Conservation (phyloP, 495 filamentous ascomycete species). For the Annulohypoxylon nitens region DNA sequence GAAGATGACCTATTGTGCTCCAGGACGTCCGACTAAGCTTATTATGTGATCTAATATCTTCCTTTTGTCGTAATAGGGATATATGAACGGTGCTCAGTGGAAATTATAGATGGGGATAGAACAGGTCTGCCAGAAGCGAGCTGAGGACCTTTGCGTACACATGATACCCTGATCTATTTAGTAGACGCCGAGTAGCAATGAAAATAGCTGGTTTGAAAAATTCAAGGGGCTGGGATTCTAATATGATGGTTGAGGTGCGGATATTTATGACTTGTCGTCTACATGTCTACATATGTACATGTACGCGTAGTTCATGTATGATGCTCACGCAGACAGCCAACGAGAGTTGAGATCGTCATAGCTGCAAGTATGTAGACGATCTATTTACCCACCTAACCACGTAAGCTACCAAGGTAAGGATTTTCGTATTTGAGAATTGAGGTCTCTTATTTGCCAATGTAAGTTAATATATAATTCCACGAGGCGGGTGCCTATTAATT, state of each 20-base stretch:
- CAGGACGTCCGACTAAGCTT: background rate
- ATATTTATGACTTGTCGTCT: conserved; percentile 34
- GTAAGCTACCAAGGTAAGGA: conserved; percentile 8
- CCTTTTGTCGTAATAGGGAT: conserved; percentile 28
- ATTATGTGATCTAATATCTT: conserved; percentile 17
- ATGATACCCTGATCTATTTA: conserved; percentile 44
- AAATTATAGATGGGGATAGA: conserved; percentile 39
- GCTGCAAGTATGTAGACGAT: conserved; percentile 6
- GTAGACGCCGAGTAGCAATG: conserved; percentile 40
- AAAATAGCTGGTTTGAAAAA: conserved; percentile 35
- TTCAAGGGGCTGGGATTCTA: conserved; percentile 4
- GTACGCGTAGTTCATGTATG: conserved; percentile 6
- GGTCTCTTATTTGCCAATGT: background rate
- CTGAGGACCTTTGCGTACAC: conserved; percentile 36
- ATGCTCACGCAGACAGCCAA: background rate
- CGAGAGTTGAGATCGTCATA: conserved; percentile 4
- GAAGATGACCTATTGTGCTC: background rate
- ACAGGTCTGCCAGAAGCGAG: conserved; percentile 21
- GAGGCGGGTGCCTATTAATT: background rate
- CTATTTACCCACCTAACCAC: conserved; percentile 6
- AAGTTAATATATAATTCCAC: background rate
- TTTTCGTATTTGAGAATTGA: background rate
- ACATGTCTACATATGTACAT: conserved; percentile 24
- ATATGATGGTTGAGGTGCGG: background rate
- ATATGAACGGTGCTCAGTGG: conserved; percentile 34